Base-by-base conservation (phyloP, 345 rosid genomes). In the Gossypium arboreum region DNA sequence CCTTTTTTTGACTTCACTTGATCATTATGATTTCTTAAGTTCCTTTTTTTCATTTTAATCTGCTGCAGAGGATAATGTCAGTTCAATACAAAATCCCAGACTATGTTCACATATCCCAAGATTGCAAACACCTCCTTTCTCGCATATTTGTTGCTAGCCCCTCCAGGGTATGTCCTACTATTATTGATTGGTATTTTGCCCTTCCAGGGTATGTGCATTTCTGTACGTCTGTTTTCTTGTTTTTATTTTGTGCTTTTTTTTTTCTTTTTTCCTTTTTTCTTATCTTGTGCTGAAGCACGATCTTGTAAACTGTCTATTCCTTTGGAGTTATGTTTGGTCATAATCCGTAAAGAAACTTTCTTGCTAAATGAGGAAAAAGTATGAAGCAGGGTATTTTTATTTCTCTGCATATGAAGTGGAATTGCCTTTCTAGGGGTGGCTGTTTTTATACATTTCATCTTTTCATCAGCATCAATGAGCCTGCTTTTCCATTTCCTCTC, bases 81-180 rank as follows among this genome's bases (percentile, higher is more conserved):
- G 92, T 94, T 68, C 94, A 88, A 76, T 94, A 93, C 84, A 89
- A 83, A 83, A 88, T 93, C 73, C 97, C 98, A 0, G 98, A 94
- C 77, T 85, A 90, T 73, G 98, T 94, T 64, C 97, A 89, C 84
- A 81, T 92, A 82, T 89, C 98, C 75, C 91, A 84, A 79, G 97
- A 94, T 67, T 94, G 98, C 81, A 90, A 82, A 73, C 86, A 87
- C 73, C 92, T 94, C 57, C 90, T 94, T 47, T 87, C 93, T 62
- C 88, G 84, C 77, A 94, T 94, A 81, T 94, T 94, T 81, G 89
- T 92, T 24, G 90, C 94, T 73, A 90, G 84, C 79, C 89, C 97
- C 34, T 56, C 78, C 65, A 85, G 87, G 92, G 98, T 94, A 77
- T 58, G 75, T 27, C 20, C 29, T 68, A 34, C 9, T 55, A 54